Evolutionary conservation across 2,329 filamentous ascomycete genomes (phyloP), one percentile per base, ranked within the genome.

Genomic region (Coleophoma crateriformis): DNA sequence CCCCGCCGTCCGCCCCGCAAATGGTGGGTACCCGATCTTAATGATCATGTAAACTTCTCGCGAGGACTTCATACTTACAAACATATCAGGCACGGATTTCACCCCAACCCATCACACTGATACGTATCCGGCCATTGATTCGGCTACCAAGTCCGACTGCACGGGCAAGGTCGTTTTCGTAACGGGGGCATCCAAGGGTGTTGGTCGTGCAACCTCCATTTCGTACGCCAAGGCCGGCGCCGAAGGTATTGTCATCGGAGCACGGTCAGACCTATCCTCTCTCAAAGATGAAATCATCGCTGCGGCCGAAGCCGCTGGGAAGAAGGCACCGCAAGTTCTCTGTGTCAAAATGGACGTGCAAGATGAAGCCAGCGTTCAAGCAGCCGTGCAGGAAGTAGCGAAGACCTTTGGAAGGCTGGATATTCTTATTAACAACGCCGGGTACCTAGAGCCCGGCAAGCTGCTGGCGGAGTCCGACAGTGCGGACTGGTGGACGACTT

Each of bases 101-200:
- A 42, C 10, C 32, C 38, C 48, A 35, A 60, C 38, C 11, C 32
- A 37, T 20, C 58, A 73, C 57, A 58, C 66, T 45, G 73, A 78
- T 51, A 81, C 78, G 3, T 84, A 84, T 59, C 68, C 73, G 0
- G 68, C 64, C 52, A 81, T 85, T 55, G 67, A 73, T 46, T 68
- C 72, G 2, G 58, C 59, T 7, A 55, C 55, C 4, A 67, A 68
- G n/a, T 59, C 62, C 13, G 55, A 74, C 51, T 68, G 75, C 27
- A 46, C 58, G 2, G 67, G 64, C 3, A 67, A 65, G 39, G 59
- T 62, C 6, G 61, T 71, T 41, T 67, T 84, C 49, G 72, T 83
- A 47, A 78, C 73, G 0, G 80, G 78, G 10, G 77, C 73, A 1
- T 75, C 72, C 3, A 75, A 72, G 37, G 77, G 78, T 4, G 72